Evolutionary conservation across 1,284 basidiomycete genomes (phyloP), one percentile per base, ranked within the genome.

Genomic region (Sphagnurus paluster): DNA sequence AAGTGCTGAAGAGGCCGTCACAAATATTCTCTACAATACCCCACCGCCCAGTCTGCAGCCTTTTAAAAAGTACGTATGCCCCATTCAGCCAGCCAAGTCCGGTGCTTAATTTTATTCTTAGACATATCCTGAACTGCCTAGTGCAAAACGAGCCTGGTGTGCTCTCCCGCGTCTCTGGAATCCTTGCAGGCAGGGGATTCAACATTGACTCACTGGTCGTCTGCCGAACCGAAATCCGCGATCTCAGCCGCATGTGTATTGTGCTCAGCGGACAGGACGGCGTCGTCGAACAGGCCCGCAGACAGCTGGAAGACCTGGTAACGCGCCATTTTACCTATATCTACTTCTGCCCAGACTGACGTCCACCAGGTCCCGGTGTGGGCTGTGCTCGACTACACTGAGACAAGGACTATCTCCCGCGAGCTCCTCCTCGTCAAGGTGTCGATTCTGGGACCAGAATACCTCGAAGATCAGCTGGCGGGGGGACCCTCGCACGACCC

Each of bases 121-220:
- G 94, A 65, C 97, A 99, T 65, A 84, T 96, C 49, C 80, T 99
- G 55, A 99, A 99, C 74, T 98, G 95, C 69, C 84, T 99, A 51
- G 97, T 99, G 5, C 97, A 99, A 71, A 98, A 99, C 66, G 97
- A 99, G 71, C 97, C 97, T 2, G 97, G 97, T 66, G 97, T 99
- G 14, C 79, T 99, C 16, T 98, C 96, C 17, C 88, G 97, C 56
- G 95, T 99, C 1, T 96, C 96, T 4, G 97, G 97, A 54, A 98
- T 96, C 57, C 80, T 99, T 23, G 97, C 97, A 17, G 97, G 93
- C 32, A 79, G 97, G 55, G 97, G 97, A 1, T 98, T 99, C 78
- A 99, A 99, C 77, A 98, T 96, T 61, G 97, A 99, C 72, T 98
- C 95, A 14, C 79, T 99, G 50, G 97, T 99, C 56, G 97, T 99